Base-by-base conservation (phyloP, 148 eudicot species). In the Bassia scoparia region DNA sequence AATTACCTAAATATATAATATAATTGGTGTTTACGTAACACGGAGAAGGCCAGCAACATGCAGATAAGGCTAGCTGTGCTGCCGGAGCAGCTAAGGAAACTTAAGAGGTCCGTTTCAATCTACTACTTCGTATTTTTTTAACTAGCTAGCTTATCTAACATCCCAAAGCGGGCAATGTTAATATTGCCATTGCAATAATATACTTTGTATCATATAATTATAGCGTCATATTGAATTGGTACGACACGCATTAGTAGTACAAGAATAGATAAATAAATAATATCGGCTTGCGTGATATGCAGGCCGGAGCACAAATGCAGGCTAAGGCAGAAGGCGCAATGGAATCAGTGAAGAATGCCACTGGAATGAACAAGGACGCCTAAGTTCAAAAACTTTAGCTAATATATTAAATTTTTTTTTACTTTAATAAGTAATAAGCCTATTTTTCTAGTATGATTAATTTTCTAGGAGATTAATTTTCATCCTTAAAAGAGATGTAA, bases 21-120 rank as follows among this genome's bases (percentile, higher is more conserved):
- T n/a, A n/a, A 14, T 46, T 27, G 0, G 2, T 61, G 15, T n/a
- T 26, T 9, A 11, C 14, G 38, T 52, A n/a, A 29, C 81, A 88
- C n/a, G 92, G 84, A 83, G 76, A 86, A 88, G 80, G 86, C 87
- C 26, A 84, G 52, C 82, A 83, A 80, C 77, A 61, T 88, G 70
- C 79, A 78, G 85, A 86, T 48, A n/a, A n/a, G n/a, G 89, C 92
- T 38, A 46, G 84, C 75, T 52, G 80, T 53, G 81, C 77, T 26
- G 88, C 89, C n/a, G n/a, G 84, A 63, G 81, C 92, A 27, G 79
- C 84, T 62, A 81, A 76, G 76, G 88, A 88, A 18, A 67, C n/a
- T 35, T 83, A 86, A 65, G 64, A 82, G 80, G 89, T 78, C 16
- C 1, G 0, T 65, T 65, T 24, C 68, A 41, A n/a, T 41, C 46